Evolutionary conservation across 495 filamentous ascomycete species (phyloP).

Genomic region (Pyrenula massariospora): DNA sequence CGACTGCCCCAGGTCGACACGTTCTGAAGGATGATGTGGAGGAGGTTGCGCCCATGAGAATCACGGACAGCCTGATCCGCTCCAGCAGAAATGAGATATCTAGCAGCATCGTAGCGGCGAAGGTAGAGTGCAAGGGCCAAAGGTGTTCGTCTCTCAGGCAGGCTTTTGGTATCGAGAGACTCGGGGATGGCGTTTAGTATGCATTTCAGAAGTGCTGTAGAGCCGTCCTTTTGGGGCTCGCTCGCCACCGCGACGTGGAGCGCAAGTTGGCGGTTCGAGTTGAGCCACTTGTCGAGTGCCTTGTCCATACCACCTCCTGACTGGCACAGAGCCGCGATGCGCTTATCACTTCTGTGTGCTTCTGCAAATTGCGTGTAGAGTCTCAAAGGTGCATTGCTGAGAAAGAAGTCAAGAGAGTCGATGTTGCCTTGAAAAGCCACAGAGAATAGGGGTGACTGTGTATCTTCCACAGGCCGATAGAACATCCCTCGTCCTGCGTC

Average conservation of each 20-base stretch:
- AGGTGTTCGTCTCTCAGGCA: constrained; percentile 41
- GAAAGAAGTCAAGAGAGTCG: constrained; percentile 55
- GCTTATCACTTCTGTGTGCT: constrained; percentile 39
- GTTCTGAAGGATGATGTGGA: constrained; percentile 39
- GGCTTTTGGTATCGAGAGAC: constrained; percentile 43
- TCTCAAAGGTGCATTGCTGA: constrained; percentile 49
- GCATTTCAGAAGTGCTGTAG: constrained; percentile 45
- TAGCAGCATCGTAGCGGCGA: constrained; percentile 38
- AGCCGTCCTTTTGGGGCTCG: constrained; percentile 17
- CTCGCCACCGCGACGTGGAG: constrained; percentile 55
- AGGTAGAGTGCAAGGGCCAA: constrained; percentile 44
- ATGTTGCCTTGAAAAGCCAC: constrained; percentile 46
- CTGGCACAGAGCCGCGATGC: constrained; percentile 40
- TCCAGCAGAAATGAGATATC: constrained; percentile 47
- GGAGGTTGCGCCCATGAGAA: constrained; percentile 39
- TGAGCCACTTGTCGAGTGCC: constrained; percentile 49
- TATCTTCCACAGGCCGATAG: constrained; percentile 11
- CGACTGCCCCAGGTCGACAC: constrained; percentile 8
- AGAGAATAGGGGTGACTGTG: constrained; percentile 41
- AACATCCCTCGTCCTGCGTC: constrained; percentile 31
- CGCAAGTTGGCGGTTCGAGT: constrained; percentile 42
- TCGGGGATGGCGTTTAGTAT: constrained; percentile 44
- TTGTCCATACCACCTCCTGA: constrained; percentile 45
- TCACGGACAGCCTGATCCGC: constrained; percentile 52
- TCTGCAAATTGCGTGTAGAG: constrained; percentile 52